Evolutionary conservation across 108 stramenopile genomes (phyloP).

Genomic region (Discostella stelligeroides): DNA sequence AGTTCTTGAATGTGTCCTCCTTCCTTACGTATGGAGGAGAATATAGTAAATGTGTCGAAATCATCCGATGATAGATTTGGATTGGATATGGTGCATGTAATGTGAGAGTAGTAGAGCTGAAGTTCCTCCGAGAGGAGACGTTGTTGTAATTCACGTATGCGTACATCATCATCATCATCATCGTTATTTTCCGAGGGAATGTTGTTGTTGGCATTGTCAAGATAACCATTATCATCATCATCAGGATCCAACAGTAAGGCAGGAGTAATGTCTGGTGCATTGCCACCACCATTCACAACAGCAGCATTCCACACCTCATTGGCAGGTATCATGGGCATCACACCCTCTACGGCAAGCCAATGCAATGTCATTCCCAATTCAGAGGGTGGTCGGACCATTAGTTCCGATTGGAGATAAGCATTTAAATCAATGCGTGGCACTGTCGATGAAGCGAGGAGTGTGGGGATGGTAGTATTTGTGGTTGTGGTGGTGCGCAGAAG

Average conservation of each 20-base stretch:
- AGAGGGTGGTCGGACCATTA: conserved; percentile 61
- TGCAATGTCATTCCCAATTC: conserved; percentile 78
- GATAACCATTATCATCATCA: conserved; percentile 10
- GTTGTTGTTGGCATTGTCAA: not conserved
- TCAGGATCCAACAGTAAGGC: conserved; percentile 3
- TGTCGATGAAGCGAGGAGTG: conserved; percentile 19
- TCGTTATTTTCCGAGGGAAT: not conserved
- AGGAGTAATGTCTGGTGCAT: not conserved
- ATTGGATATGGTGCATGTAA: conserved; percentile 68
- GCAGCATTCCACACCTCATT: conserved; percentile 50
- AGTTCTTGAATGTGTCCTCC: conserved; percentile 81
- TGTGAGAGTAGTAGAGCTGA: conserved; percentile 72
- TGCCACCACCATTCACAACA: not conserved
- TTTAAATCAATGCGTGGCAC: conserved; percentile 63
- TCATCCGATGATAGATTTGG: conserved; percentile 32
- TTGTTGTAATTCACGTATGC: conserved; percentile 71
- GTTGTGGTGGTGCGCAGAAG: conserved; percentile 17
- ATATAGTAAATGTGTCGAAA: conserved; percentile 14
- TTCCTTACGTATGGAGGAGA: conserved; percentile 54
- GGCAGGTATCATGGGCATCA: conserved; percentile 64
- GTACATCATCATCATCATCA: conserved; percentile 37
- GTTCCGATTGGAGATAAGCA: conserved; percentile 68
- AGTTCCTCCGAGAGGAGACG: conserved; percentile 85
- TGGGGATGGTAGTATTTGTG: conserved; percentile 5
- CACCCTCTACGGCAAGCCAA: conserved; percentile 88